These are phyloP conservation scores for Pseudoperonospora humuli DNA, from an alignment of 352 stramenopile genomes.

Conservation along the genomic window DNA sequence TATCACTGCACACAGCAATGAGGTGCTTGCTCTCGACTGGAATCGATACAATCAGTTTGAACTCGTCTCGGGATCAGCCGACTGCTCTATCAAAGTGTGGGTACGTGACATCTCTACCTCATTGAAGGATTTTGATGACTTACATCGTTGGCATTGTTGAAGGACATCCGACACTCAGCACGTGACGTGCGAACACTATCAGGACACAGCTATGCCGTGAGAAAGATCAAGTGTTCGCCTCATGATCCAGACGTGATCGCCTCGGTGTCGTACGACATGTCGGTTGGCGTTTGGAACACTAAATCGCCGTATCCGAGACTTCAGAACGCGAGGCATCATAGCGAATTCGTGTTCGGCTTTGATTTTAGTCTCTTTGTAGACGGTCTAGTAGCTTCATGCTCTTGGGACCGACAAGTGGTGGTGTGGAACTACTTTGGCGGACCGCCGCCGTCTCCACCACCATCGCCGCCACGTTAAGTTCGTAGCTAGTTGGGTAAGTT, in stretches of 20 bases:
- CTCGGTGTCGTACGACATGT: constrained; percentile 88
- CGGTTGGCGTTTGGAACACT: constrained; percentile 83
- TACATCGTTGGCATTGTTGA: background rate
- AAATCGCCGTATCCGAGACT: constrained; percentile 68
- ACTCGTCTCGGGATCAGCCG: constrained; percentile 78
- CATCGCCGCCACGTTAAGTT: constrained; percentile 25
- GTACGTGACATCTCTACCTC: constrained; percentile 21
- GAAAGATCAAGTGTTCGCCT: constrained; percentile 79
- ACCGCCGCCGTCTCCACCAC: constrained; percentile 28
- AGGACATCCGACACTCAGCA: constrained; percentile 75
- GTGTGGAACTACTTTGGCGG: constrained; percentile 81
- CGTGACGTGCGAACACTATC: constrained; percentile 58
- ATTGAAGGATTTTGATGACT: background rate
- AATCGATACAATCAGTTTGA: constrained; percentile 91
- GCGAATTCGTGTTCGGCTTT: constrained; percentile 84
- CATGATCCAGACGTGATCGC: constrained; percentile 76
- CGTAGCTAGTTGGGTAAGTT: constrained; percentile 13
- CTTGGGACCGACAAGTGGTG: constrained; percentile 68
- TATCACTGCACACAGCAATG: constrained; percentile 66
- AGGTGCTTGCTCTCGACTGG: constrained; percentile 86
- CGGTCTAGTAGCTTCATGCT: constrained; percentile 65
- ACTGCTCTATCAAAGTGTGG: constrained; percentile 82
- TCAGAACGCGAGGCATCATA: constrained; percentile 71
- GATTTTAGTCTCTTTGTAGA: constrained; percentile 82
- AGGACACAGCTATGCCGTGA: constrained; percentile 81